Base-by-base conservation (phyloP, 306 rosid species). In the Astragalus membranaceus region DNA sequence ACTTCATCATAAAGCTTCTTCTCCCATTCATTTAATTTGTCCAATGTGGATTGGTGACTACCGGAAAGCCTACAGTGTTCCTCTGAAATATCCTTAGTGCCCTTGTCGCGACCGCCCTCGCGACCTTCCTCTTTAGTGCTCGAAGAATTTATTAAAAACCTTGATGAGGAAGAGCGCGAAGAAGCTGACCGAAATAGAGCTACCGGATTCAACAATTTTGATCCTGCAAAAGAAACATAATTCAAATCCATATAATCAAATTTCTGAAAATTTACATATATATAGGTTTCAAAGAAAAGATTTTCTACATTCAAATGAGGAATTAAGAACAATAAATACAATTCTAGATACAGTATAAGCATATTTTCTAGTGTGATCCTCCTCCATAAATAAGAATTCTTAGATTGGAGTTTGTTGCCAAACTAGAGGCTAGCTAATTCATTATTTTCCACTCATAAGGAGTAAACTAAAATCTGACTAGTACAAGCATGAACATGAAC, bases 1-100 rank as follows among this genome's bases (percentile, higher is more conserved):
- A 94, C 99, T 85, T 94, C 96, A 48, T 94, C 87, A 0, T 86
- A 94, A 47, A 94, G 92, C 72, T 94, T 94, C 84, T 91, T 94
- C 79, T 89, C 99, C 97, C 97, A 94, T 11, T 90, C 91, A 76
- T 87, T 91, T 72, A 94, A 78, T 66, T 87, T 87, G 76, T 94
- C 91, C 81, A 94, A 65, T 16, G 97, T 94, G 23, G 92, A 84
- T 33, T 89, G 97, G 78, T 94, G 99, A 80, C 95, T 76, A 37
- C 80, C 87, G 32, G 89, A 82, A 76, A 82, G 70, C 75, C 74
- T 65, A 76, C 84, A 80, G 29, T 80, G 46, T 49, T 88, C 97
- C 54, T 86, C 91, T 1, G 85, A 64, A 64, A 82, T 17, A 73
- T 91, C 91, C 58, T 80, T 74, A 32, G 77, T 73, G 59, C 80